phyloP scores from a whole-genome alignment of 768 basidiomycete species.

The Mycena capillaripes region DNA sequence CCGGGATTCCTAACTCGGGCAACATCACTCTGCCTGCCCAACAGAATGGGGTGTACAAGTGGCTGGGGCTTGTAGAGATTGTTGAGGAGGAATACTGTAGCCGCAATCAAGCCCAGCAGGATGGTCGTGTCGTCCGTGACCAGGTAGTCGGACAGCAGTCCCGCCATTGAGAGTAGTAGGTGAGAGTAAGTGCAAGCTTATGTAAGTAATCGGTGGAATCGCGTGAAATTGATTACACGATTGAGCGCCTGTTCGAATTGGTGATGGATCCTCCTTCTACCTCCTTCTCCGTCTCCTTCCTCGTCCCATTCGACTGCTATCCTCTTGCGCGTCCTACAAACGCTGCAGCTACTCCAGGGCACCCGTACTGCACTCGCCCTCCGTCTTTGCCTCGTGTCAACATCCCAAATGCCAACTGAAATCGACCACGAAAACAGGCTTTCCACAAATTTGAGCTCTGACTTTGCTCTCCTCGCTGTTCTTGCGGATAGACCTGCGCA shows the following conservation, averaged over 20 bases:
- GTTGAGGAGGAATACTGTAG: conserved; percentile 81
- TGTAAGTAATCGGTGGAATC: too few relatives aligned
- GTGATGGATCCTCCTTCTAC: too few relatives aligned
- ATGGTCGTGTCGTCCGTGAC: conserved; percentile 87
- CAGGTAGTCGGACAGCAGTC: conserved; percentile 65
- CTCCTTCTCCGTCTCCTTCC: too few relatives aligned
- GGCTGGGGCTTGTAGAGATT: conserved; percentile 87
- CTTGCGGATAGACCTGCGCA: neutral
- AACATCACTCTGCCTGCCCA: conserved; percentile 93
- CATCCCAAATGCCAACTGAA: neutral
- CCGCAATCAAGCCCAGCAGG: conserved; percentile 80
- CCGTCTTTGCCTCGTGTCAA: neutral
- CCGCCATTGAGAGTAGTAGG: neutral
- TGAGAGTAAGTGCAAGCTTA: too few relatives aligned
- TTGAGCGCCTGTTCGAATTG: too few relatives aligned
- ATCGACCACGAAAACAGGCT: conserved; percentile 2
- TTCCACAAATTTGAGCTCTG: neutral
- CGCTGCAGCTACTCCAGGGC: too few relatives aligned
- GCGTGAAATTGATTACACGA: too few relatives aligned
- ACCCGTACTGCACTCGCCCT: neutral
- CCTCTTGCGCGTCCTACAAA: too few relatives aligned
- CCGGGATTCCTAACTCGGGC: conserved; percentile 83
- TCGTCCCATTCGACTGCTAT: too few relatives aligned
- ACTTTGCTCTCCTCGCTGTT: neutral
- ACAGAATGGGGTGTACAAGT: conserved; percentile 92